phyloP scores from a whole-genome alignment of 148 eudicot genomes.

The Chenopodium formosanum region DNA sequence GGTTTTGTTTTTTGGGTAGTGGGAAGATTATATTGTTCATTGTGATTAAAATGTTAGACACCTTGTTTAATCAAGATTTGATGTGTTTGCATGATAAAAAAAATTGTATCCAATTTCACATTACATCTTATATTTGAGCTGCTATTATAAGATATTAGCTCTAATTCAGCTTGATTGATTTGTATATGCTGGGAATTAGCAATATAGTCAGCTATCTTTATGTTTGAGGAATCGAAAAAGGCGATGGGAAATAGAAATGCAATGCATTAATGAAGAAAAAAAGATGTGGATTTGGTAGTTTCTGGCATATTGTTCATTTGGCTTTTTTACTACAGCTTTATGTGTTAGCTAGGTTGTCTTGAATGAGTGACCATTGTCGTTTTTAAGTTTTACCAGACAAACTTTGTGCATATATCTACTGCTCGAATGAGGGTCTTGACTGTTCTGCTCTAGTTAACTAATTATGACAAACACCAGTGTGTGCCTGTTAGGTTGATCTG shows the following conservation, averaged over 20 bases:
- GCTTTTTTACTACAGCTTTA: background rate
- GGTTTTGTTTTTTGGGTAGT: constrained; percentile 4
- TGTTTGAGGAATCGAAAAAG: background rate
- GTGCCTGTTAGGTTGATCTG: background rate
- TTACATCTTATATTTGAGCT: background rate
- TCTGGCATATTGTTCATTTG: background rate
- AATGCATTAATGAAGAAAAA: background rate
- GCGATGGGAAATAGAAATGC: background rate
- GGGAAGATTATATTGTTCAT: background rate
- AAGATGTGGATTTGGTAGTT: background rate
- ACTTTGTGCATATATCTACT: background rate
- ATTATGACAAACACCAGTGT: background rate
- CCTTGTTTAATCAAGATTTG: too few relatives aligned
- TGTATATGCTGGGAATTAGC: background rate
- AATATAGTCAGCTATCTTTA: background rate
- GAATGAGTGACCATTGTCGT: background rate
- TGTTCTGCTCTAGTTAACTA: background rate
- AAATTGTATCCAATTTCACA: too few relatives aligned
- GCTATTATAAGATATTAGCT: background rate
- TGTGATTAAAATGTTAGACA: background rate
- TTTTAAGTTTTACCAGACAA: background rate
- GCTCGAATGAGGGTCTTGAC: background rate
- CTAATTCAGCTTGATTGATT: background rate
- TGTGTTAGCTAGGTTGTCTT: background rate
- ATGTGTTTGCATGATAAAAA: background rate